Base-by-base conservation (phyloP, 208 protist species). In the Angomonas deanei region DNA sequence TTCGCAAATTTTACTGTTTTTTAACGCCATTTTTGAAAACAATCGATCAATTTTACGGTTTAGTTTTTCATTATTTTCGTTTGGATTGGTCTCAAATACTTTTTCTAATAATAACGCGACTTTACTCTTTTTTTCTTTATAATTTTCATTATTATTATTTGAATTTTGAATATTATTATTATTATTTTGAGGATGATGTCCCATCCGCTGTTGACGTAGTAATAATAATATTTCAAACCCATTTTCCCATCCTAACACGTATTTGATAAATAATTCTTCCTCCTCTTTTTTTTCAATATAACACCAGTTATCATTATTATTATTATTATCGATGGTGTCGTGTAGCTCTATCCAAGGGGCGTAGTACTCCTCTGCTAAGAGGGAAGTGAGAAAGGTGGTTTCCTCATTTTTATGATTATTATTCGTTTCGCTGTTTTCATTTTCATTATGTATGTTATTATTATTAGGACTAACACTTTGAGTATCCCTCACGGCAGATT, bases 191-290 rank as follows among this genome's bases (percentile, higher is more conserved):
- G n/a, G n/a, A n/a, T n/a, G n/a, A n/a, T n/a, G n/a, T n/a, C n/a
- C n/a, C n/a, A 42, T 8, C 15, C 36, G 8, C 36, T 42, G 11
- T 15, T 42, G 36, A 42, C 36, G 36, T 15, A 42, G 36, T 15
- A 42, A 42, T 19, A 86, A 50, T 30, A 81, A 82, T 6, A 85
- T 47, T 47, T 88, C 80, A 64, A 91, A 94, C 15, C 85, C 88
- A 68, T 92, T 88, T 48, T 92, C 78, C 88, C 88, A 94, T 55
- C 87, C 69, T n/a, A 84, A 66, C 6, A 84, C 84, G 50, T 87
- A 94, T n/a, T 54, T 57, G 17, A 82, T 71, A 50, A 92, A 94
- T 32, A 67, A 63, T 0, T 63, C 38, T 21, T 78, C 47, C 64
- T 93, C 86, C 0, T 59, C 66, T 21, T 64, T 33, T 8, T 67